A percentile compares a stretch with the other conserved stretches of the same genome.
phyloP scores from a whole-genome alignment of 2,329 filamentous ascomycete species.

The Dactylellina leptospora region DNA sequence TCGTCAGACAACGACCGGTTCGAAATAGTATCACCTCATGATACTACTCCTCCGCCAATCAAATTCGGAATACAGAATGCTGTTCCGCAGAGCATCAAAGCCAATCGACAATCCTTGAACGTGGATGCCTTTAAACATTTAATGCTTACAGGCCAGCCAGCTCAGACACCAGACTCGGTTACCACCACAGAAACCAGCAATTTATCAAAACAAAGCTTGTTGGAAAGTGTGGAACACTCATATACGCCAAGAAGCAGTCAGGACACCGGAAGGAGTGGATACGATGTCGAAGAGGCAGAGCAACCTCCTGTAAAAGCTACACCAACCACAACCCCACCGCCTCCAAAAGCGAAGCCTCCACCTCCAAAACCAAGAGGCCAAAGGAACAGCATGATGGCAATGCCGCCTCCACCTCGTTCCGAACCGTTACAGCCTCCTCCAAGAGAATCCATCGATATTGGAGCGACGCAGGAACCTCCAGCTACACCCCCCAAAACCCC shows the following conservation, averaged over 20 bases:
- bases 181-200: conserved; percentile 57
- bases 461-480: conserved; percentile 9
- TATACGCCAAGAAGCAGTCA: conserved; percentile 44
- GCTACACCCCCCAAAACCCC: conserved; percentile 40
- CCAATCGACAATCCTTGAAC: conserved; percentile 67
- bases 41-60: conserved; percentile 47
- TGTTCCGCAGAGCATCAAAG: conserved; percentile 58
- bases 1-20: conserved; percentile 57
- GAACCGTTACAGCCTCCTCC: conserved; percentile 7
- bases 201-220: conserved; percentile 55
- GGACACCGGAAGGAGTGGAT: conserved; percentile 27
- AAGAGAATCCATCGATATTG: conserved; percentile 15
- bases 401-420: conserved; percentile 33
- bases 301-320: background rate
- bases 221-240: conserved; percentile 20
- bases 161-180: conserved; percentile 59
- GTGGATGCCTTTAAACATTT: conserved; percentile 80
- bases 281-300: conserved; percentile 24
- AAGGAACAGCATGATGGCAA: conserved; percentile 42
- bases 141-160: conserved; percentile 73
- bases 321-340: conserved; percentile 3
- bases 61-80: conserved; percentile 57
- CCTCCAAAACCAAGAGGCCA: conserved; percentile 48
- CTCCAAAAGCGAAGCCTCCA: conserved; percentile 41
- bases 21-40: conserved; percentile 5